These are phyloP conservation scores for Fusarium kyushuense DNA, from an alignment of 2,329 filamentous ascomycete species.

Conservation along the genomic window DNA sequence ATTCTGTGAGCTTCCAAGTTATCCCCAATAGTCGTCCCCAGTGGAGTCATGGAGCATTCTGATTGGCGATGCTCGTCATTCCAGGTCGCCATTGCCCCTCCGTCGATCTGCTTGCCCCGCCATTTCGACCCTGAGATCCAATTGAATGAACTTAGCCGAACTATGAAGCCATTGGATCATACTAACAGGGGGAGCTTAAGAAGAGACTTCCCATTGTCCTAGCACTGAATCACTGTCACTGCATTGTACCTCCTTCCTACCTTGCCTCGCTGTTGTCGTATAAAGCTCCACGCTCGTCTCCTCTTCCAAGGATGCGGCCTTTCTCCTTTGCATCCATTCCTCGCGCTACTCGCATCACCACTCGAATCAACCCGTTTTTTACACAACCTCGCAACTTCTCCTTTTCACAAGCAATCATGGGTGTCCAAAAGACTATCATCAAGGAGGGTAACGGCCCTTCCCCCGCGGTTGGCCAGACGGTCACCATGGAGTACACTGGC, in stretches of 20 bases:
- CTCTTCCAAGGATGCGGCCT: conserved; percentile 33
- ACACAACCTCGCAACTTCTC: conserved; percentile 38
- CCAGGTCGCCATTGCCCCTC: conserved; percentile 42
- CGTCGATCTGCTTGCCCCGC: conserved; percentile 49
- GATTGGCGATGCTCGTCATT: conserved; percentile 47
- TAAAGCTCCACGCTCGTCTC: conserved; percentile 40
- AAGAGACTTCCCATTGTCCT: conserved; percentile 35
- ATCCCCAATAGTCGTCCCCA: conserved; percentile 46
- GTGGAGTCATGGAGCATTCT: conserved; percentile 34
- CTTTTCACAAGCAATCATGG: conserved; percentile 65
- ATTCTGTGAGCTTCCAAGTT: conserved; percentile 41
- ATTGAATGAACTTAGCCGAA: conserved; percentile 40
- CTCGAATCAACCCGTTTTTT: conserved; percentile 39
- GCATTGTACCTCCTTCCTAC: conserved; percentile 17
- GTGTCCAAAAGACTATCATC: conserved; percentile 76
- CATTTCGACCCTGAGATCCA: conserved; percentile 39
- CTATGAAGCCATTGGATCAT: conserved; percentile 40
- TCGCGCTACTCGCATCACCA: conserved; percentile 32
- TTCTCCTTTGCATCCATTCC: conserved; percentile 40
- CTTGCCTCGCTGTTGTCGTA: conserved; percentile 21
- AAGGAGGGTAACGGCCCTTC: conserved; percentile 70
- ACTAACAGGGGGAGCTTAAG: conserved; percentile 36
- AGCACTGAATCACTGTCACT: conserved; percentile 25
- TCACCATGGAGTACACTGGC: conserved; percentile 92
- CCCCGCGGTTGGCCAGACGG: conserved; percentile 75